Evolutionary conservation across 2,329 filamentous ascomycete genomes (phyloP).

Genomic region (Dactylonectria macrodidyma): DNA sequence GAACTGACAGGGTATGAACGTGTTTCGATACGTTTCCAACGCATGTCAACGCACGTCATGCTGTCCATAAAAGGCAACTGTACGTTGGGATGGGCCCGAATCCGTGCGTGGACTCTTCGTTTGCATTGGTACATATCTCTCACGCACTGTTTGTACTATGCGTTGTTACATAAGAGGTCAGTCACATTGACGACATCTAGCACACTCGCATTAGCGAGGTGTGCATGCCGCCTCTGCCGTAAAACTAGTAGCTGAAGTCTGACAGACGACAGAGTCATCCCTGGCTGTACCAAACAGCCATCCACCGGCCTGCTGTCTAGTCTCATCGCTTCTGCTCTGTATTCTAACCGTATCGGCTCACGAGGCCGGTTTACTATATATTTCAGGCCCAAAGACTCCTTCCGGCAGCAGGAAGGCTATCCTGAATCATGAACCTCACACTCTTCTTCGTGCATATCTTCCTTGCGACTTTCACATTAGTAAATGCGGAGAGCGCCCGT

Average conservation of each 20-base stretch:
- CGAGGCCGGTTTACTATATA: neutral
- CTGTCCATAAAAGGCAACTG: too few species aligned
- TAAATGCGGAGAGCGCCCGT: neutral
- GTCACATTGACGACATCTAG: neutral
- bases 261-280: neutral
- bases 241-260: slow-evolving; percentile 3
- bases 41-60: too few species aligned
- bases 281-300: neutral
- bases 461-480: neutral
- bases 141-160: neutral
- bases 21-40: too few species aligned
- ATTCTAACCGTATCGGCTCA: neutral
- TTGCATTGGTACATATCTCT: neutral
- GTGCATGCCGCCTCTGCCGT: neutral
- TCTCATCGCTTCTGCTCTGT: neutral
- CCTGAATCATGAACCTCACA: neutral
- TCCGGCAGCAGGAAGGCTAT: neutral
- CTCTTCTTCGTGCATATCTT: neutral
- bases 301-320: neutral
- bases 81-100: too few species aligned
- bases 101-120: too few species aligned
- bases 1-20: too few species aligned
- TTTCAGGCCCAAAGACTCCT: neutral
- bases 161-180: neutral
- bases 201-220: too few species aligned